These are phyloP conservation scores for Colletotrichum sp. DNA, from an alignment of 2,329 filamentous ascomycete species.

Conservation along the genomic window DNA sequence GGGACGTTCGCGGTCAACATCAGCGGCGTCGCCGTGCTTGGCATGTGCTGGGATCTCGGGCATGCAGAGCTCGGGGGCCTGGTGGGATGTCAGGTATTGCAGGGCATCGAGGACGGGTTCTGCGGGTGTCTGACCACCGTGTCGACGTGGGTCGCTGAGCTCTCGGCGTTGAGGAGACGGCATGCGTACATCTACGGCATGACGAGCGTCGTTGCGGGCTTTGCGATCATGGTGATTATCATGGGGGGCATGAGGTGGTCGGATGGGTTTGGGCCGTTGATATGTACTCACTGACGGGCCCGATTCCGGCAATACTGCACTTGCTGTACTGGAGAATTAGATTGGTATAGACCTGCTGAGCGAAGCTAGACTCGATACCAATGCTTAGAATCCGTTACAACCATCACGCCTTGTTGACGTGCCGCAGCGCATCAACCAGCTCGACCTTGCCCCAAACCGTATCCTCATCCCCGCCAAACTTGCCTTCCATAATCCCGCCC, in stretches of 20 bases:
- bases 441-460: constrained; percentile 28
- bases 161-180: constrained; percentile 55
- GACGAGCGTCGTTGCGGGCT: constrained; percentile 62
- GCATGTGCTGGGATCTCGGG: constrained; percentile 79
- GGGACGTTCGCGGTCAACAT: constrained; percentile 88
- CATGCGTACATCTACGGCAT: constrained; percentile 72
- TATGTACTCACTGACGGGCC: constrained; percentile 32
- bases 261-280: constrained; percentile 52
- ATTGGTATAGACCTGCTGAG: not conserved
- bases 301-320: not conserved
- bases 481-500: constrained; percentile 27
- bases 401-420: not conserved
- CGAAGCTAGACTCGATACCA: not conserved
- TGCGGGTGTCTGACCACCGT: constrained; percentile 71
- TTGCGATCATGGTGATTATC: constrained; percentile 68
- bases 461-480: constrained; percentile 27
- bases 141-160: constrained; percentile 69
- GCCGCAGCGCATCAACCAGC: constrained; percentile 26
- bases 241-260: constrained; percentile 81
- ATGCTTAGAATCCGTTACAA: not conserved
- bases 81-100: constrained; percentile 70
- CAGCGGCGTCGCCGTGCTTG: constrained; percentile 75
- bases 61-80: constrained; percentile 62
- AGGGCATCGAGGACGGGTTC: constrained; percentile 71
- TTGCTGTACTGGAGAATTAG: not conserved